phyloP scores from a whole-genome alignment of 371 early-diverging fungal genomes.

The Coemansia sp. region DNA sequence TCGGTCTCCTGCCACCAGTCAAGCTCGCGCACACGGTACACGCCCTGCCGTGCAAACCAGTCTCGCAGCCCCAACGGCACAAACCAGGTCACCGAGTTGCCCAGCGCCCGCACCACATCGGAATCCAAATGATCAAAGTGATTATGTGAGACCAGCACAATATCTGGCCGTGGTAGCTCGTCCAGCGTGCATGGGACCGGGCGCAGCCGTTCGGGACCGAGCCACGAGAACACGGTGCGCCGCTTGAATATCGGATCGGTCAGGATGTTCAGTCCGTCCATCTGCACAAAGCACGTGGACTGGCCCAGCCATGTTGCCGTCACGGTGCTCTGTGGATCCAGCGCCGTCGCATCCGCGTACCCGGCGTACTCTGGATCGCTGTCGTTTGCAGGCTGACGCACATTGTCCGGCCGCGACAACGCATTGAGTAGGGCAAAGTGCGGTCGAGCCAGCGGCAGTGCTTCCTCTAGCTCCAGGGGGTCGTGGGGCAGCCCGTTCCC shows the following conservation, averaged over 20 bases:
- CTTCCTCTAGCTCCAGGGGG: conserved; percentile 6
- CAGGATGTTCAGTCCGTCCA: conserved; percentile 67
- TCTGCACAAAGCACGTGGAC: conserved; percentile 58
- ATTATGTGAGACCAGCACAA: conserved; percentile 75
- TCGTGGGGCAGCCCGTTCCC: conserved; percentile 43
- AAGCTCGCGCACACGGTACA: conserved; percentile 59
- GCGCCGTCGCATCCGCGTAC: conserved; percentile 8
- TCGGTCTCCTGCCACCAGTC: conserved; percentile 79
- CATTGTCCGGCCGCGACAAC: conserved; percentile 7
- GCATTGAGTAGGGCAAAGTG: conserved; percentile 26
- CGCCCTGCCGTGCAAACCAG: conserved; percentile 62
- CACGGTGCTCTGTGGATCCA: conserved; percentile 12
- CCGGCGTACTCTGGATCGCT: conserved; percentile 8
- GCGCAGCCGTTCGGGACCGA: conserved; percentile 64
- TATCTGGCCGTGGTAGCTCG: conserved; percentile 68
- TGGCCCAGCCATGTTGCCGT: conserved; percentile 50
- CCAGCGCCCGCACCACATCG: conserved; percentile 56
- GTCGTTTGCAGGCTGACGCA: not conserved
- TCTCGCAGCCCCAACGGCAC: conserved; percentile 74
- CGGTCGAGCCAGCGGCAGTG: conserved; percentile 32
- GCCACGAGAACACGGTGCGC: conserved; percentile 65
- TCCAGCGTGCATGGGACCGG: conserved; percentile 68
- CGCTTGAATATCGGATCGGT: conserved; percentile 76
- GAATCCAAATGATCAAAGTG: conserved; percentile 80
- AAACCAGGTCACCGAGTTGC: conserved; percentile 59